phyloP scores from a whole-genome alignment of 1,284 basidiomycete genomes.

The Papiliotrema nemorosa region DNA sequence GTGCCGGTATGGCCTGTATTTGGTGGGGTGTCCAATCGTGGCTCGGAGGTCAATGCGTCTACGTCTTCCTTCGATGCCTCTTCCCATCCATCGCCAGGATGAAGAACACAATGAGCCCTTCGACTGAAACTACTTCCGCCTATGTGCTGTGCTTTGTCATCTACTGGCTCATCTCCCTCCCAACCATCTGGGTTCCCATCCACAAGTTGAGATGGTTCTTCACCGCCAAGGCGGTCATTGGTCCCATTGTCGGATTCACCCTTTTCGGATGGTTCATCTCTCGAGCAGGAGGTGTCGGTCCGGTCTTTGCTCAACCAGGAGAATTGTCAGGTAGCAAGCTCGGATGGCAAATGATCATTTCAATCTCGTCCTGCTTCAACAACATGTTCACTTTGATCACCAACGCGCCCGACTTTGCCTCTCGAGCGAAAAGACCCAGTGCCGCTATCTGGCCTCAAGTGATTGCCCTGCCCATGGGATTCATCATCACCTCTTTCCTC shows the following conservation, averaged over 20 bases:
- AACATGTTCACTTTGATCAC: conserved; percentile 57
- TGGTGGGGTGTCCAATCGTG: conserved; percentile 79
- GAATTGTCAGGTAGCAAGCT: conserved; percentile 65
- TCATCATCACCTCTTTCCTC: conserved; percentile 73
- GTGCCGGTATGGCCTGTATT: conserved; percentile 53
- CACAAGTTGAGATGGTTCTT: conserved; percentile 80
- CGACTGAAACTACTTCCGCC: conserved; percentile 51
- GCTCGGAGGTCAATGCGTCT: conserved; percentile 65
- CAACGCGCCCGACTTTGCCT: conserved; percentile 71
- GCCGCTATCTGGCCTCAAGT: conserved; percentile 68
- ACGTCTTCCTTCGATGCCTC: conserved; percentile 67
- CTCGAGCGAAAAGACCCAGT: conserved; percentile 63
- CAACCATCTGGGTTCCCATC: conserved; percentile 74
- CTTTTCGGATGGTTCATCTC: conserved; percentile 79
- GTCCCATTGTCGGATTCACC: conserved; percentile 62
- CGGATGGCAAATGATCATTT: conserved; percentile 74
- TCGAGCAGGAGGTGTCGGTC: conserved; percentile 73
- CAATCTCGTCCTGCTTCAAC: conserved; percentile 72
- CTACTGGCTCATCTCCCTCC: conserved; percentile 76
- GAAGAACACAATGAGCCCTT: conserved; percentile 64
- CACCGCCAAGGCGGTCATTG: conserved; percentile 69
- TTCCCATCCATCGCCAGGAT: conserved; percentile 69
- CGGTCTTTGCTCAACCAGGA: conserved; percentile 67
- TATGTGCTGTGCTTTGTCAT: conserved; percentile 70
- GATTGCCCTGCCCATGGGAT: conserved; percentile 70